Conservation (phyloP, 805 yeast genomes). For the Maudiozyma saulgeensis region DNA sequence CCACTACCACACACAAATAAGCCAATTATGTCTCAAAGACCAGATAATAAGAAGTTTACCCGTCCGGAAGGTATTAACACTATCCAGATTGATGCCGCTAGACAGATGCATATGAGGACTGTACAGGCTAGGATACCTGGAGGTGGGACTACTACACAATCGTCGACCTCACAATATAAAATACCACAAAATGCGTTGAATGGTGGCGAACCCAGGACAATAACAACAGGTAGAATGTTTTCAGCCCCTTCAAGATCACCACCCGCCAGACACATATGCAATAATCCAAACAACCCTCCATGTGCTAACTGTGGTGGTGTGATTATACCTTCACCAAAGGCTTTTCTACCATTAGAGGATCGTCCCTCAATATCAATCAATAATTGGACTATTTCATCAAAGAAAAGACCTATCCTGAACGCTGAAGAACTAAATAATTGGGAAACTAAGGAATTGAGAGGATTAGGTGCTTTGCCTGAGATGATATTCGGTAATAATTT, state of each 20-base stretch:
- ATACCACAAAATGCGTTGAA: not conserved
- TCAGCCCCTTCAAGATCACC: too few relatives aligned
- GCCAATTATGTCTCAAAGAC: not conserved
- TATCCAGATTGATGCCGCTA: constrained; percentile 48
- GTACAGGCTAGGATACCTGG: constrained; percentile 28
- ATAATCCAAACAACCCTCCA: constrained; percentile 33
- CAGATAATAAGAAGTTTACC: not conserved
- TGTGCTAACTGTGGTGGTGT: constrained; percentile 63
- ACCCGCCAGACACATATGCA: constrained; percentile 18
- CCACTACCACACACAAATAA: not conserved
- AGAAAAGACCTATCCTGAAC: constrained; percentile 67
- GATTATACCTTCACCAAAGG: constrained; percentile 68
- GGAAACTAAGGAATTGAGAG: constrained; percentile 42
- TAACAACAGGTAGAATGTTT: not conserved
- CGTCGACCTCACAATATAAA: not conserved
- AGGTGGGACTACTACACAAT: not conserved
- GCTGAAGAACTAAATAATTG: constrained; percentile 63
- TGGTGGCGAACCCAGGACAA: not conserved
- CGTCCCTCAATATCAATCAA: constrained; percentile 57
- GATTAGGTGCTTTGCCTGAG: constrained; percentile 78
- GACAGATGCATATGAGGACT: constrained; percentile 46
- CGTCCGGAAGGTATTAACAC: constrained; percentile 38
- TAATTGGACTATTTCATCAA: constrained; percentile 69
- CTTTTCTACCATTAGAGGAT: constrained; percentile 53
- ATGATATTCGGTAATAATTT: constrained; percentile 90